Evolutionary conservation across 129 eudicot genomes (phyloP), one percentile per base, ranked within the genome.

Genomic region (Tagetes patula): DNA sequence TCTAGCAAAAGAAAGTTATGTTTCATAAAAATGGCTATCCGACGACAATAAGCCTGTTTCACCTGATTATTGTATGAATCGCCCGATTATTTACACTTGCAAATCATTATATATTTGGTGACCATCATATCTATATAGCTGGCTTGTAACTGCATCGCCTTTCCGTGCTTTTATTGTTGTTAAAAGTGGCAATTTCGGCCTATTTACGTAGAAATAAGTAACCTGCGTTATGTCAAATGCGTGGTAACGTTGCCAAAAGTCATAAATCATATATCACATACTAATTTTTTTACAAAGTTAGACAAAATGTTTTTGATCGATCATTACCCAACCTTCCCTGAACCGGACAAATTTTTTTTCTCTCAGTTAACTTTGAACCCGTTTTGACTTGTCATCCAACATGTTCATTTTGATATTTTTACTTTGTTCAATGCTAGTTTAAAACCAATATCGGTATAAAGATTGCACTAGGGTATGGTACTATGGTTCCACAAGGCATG

Each of bases 21-120:
- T 59, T 53, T 33, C 43, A 54, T 65, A 79, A 72, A 79, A 65
- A 72, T 43, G 74, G 62, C 69, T 65, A 70, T 41, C 43, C 2
- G 55, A 30, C 20, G 46, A 31, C 43, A 46, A 37, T 69, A 60
- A 47, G 12, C 38, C 9, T 63, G 40, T 71, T 71, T 63, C 37
- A 10, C 37, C 77, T n/a, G 9, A 53, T 71, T 64, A 71, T 30
- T 72, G 66, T 64, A 64, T 63, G 72, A 7, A 49, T 69, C 27
- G 55, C 70, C 58, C 61, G 6, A 48, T 70, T 49, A 69, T 77
- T 59, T 37, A 56, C 36, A n/a, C 53, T 38, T 70, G 40, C 71
- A 52, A 27, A 43, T 71, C 67, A 8, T 54, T 42, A 72, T 72
- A 74, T 72, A 72, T 72, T 43, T 72, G 36, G 37, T 65, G 67